Base-by-base conservation (phyloP, 75 land plant species). In the Selaginella tamariscina region DNA sequence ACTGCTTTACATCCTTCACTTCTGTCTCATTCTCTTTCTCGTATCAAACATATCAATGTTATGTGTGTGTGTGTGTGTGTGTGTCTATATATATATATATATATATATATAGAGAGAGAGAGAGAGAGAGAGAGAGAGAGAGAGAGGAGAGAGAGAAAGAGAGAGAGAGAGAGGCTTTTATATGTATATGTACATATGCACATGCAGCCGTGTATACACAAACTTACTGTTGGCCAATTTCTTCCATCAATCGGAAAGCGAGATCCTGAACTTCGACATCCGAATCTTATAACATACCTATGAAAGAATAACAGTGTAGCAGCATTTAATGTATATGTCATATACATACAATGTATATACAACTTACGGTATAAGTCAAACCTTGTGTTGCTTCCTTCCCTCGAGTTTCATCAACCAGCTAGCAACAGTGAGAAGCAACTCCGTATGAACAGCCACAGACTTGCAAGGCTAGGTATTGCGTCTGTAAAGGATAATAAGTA, bases 11-110 rank as follows among this genome's bases (percentile, higher is more conserved):
- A 65, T 77, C 79, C 63, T 68, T 77, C 24, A 77, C 76, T 29
- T 77, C 79, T 33, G 24, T 64, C 55, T 73, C 79, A 59, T 77
- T 56, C 49, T 77, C 79, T n/a, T 68, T 74, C 60, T 77, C 79
- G 55, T 77, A 77, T 56, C 79, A 21, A 59, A 39, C 49, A 15
- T 15, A 39, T 39, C 5, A 39, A n/a, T n/a, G n/a, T 39, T 39
- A 39, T 15, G 11, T 39, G 49, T 39, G 11, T 5, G 11, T 39
- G 11, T 15, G 49, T n/a, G n/a, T n/a, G n/a, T n/a, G n/a, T n/a
- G n/a, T n/a, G n/a, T n/a, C n/a, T n/a, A n/a, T n/a, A n/a, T n/a
- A n/a, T n/a, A n/a, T n/a, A n/a, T n/a, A n/a, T n/a, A n/a, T n/a
- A n/a, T n/a, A n/a, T n/a, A n/a, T n/a, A n/a, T n/a, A n/a, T n/a